These are phyloP conservation scores for Circinella minor DNA, from an alignment of 371 early-diverging fungal genomes.

Conservation along the genomic window DNA sequence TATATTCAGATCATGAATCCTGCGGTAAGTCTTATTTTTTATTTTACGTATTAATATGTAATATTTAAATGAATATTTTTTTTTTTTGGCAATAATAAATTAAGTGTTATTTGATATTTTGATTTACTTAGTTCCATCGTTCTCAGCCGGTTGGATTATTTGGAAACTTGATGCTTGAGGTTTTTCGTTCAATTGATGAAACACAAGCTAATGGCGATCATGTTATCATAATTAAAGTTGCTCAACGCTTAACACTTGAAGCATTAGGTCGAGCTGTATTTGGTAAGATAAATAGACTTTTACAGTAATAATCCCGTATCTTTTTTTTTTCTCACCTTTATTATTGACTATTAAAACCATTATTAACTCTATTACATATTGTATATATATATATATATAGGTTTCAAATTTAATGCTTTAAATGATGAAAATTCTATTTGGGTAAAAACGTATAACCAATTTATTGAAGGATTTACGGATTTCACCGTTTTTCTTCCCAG, in stretches of 20 bases:
- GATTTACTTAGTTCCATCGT: slow-evolving; percentile 25
- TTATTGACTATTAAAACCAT: too few species aligned
- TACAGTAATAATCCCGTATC: too few species aligned
- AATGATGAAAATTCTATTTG: slow-evolving; percentile 33
- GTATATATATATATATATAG: slow-evolving; percentile 15
- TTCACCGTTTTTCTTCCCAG: slow-evolving; percentile 3
- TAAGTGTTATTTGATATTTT: too few species aligned
- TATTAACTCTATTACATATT: background rate
- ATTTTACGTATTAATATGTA: too few species aligned
- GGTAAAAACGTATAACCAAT: slow-evolving; percentile 27
- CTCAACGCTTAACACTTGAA: slow-evolving; percentile 39
- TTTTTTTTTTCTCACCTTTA: too few species aligned
- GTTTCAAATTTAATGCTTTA: slow-evolving; percentile 32
- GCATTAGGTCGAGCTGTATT: slow-evolving; percentile 39
- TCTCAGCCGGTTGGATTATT: slow-evolving; percentile 37
- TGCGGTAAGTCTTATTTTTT: slow-evolving; percentile 4
- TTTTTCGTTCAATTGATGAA: slow-evolving; percentile 27
- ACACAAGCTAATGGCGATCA: slow-evolving; percentile 9
- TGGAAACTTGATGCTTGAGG: slow-evolving; percentile 20
- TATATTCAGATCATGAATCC: slow-evolving; percentile 33
- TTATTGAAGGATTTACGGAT: slow-evolving; percentile 20
- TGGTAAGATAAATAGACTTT: slow-evolving; percentile 18
- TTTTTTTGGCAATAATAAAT: too few species aligned
- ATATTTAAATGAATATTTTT: too few species aligned
- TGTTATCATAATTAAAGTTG: slow-evolving; percentile 22